Conservation (phyloP, 345 rosid species). For the Jatropha curcas region DNA sequence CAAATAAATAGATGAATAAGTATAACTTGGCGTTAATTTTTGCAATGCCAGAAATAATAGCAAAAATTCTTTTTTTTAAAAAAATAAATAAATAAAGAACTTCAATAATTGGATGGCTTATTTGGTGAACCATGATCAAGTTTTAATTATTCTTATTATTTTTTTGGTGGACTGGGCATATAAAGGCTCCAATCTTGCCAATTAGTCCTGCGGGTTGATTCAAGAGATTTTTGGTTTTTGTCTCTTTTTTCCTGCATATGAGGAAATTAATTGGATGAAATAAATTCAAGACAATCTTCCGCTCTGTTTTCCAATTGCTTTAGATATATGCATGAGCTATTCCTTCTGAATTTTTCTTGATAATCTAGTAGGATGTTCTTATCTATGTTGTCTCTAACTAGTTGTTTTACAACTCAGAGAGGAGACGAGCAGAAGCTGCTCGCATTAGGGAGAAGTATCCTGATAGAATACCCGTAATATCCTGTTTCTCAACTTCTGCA, state of each 20-base stretch:
- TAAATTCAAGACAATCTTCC: too few species aligned
- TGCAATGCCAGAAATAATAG: background rate
- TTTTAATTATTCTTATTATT: too few species aligned
- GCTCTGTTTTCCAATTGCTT: too few species aligned
- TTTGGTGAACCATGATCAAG: too few species aligned
- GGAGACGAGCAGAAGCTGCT: slow-evolving; percentile 75
- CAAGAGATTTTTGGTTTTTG: background rate
- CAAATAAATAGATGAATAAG: background rate
- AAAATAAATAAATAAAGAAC: too few species aligned
- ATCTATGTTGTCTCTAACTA: too few species aligned
- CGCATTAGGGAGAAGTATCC: slow-evolving; percentile 89
- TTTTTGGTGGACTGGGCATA: too few species aligned
- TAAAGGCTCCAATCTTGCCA: background rate
- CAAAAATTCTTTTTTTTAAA: too few species aligned
- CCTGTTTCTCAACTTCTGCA: background rate
- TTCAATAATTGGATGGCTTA: background rate
- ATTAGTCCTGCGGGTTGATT: background rate
- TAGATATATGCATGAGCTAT: background rate
- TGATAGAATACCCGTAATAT: slow-evolving; percentile 82
- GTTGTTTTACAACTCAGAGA: slow-evolving; percentile 42
- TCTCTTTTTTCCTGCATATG: background rate
- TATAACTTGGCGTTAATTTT: background rate
- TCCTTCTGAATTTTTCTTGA: background rate
- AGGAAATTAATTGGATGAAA: too few species aligned
- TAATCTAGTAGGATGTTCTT: too few species aligned